Conservation (phyloP, 2,329 filamentous ascomycete genomes). For the Colletotrichum tofieldiae region DNA sequence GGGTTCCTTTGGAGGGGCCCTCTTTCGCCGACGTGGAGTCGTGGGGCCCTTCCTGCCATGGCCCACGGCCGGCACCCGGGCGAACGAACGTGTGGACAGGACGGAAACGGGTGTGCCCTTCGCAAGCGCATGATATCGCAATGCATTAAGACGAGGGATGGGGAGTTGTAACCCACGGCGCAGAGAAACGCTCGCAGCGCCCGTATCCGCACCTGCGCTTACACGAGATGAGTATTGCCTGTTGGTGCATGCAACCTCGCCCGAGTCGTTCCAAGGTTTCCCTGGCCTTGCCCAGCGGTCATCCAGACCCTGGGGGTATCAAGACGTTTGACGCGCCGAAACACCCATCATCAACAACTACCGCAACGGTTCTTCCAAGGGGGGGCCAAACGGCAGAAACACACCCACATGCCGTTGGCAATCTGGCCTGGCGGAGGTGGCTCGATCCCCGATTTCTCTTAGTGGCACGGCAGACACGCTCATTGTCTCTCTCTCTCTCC, state of each 20-base stretch:
- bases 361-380: not conserved
- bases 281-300: not conserved
- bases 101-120: conserved; percentile 8
- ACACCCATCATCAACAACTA: not conserved
- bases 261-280: not conserved
- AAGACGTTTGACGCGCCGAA: not conserved
- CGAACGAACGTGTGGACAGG: conserved; percentile 12
- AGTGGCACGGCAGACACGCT: conserved; percentile 7
- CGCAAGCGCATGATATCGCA: conserved; percentile 22
- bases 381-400: not conserved
- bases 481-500: not conserved
- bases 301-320: not conserved
- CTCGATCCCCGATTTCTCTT: conserved; percentile 2
- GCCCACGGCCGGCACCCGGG: not conserved
- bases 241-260: conserved; percentile 18
- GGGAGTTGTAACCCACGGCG: not conserved
- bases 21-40: conserved; percentile 3
- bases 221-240: conserved; percentile 36
- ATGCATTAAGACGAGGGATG: conserved; percentile 15
- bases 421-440: not conserved
- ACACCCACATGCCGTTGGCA: conserved; percentile 29
- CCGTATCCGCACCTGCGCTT: conserved; percentile 9
- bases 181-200: conserved; percentile 5
- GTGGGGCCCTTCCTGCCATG: conserved; percentile 26
- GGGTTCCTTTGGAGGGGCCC: conserved; percentile 5